phyloP scores from a whole-genome alignment of 2,329 filamentous ascomycete genomes.

The Cladosporium sp. region DNA sequence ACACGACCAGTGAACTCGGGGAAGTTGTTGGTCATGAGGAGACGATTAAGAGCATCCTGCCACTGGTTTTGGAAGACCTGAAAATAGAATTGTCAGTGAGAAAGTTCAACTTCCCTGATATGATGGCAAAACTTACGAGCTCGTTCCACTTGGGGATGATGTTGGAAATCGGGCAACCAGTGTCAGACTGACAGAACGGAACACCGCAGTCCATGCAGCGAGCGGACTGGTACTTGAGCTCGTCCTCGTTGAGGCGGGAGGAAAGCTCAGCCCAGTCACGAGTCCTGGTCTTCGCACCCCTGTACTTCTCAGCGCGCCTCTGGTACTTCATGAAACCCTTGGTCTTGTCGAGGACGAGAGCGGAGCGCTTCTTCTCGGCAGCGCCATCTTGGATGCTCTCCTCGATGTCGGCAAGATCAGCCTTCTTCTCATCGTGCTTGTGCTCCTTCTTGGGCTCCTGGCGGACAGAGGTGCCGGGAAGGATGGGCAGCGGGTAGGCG shows the following conservation, averaged over 20 bases:
- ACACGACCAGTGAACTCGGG: conserved; percentile 97
- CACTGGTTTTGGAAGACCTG: conserved; percentile 59
- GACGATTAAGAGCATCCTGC: conserved; percentile 84
- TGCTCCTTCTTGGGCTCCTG: conserved; percentile 51
- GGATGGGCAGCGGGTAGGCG: conserved; percentile 73
- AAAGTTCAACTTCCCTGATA: no score
- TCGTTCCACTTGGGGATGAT: conserved; percentile 98
- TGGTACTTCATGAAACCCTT: conserved; percentile 97
- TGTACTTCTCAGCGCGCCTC: conserved; percentile 89
- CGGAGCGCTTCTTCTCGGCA: conserved; percentile 83
- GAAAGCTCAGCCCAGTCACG: conserved; percentile 94
- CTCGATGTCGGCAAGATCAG: conserved; percentile 73
- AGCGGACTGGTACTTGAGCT: conserved; percentile 93
- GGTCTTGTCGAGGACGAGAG: conserved; percentile 94
- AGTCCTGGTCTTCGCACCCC: conserved; percentile 73
- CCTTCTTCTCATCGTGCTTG: conserved; percentile 63
- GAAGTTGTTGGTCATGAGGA: conserved; percentile 98
- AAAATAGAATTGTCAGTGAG: neutral
- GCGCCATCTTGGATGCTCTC: conserved; percentile 82
- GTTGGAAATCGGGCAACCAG: conserved; percentile 92
- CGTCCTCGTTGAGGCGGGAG: conserved; percentile 82
- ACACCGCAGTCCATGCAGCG: conserved; percentile 99
- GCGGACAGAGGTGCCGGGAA: conserved; percentile 62
- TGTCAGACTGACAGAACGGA: conserved; percentile 95
- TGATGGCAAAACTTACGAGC: conserved; percentile 51